Evolutionary conservation across 2,329 filamentous ascomycete species (phyloP), one percentile per base, ranked within the genome.

Genomic region (Zymoseptoria ardabiliae): DNA sequence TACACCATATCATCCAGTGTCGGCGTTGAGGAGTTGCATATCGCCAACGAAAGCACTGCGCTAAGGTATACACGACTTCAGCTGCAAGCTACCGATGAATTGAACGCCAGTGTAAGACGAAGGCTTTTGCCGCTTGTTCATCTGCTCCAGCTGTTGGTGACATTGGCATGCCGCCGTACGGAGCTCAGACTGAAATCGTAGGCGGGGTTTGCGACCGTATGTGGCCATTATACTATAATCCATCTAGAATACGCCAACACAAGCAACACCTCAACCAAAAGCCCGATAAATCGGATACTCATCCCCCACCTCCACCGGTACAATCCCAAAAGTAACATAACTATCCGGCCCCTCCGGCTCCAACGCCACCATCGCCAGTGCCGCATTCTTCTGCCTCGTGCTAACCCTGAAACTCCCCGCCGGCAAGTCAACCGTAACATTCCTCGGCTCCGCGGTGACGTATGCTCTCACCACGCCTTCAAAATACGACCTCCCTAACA

Each of bases 281-380:
- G 62, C 55, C 25, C 66, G 56, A 53, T 69, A 75, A 1, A 74
- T 62, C 6, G 71, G 73, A 62, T 72, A 73, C 60, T 70, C 50
- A 57, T 74, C 71, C 2, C 72, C 73, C 8, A 68, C 67, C 49
- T 70, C 72, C 61, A 75, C 49, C 8, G 72, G 71, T 22, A 75
- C 68, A 23, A 74, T 70, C 3, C 69, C 70, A 61, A 72, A 74
- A 7, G 69, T 72, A 3, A 75, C 72, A 60, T 72, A 74, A 4
- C 68, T 71, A 52, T 74, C 72, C 28, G 72, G 71, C 19, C 71
- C 71, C 63, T 75, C 73, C 4, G 73, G 73, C 59, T 75, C 72
- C 5, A 75, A 61, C n/a, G 72, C 67, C 22, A 72, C 70, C 62
- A 74, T 73, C 2, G 73, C 72, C 19, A 74, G 30, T 0, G 68